Conservation (phyloP, 345 rosid genomes). For the Raphanus raphanistrum region DNA sequence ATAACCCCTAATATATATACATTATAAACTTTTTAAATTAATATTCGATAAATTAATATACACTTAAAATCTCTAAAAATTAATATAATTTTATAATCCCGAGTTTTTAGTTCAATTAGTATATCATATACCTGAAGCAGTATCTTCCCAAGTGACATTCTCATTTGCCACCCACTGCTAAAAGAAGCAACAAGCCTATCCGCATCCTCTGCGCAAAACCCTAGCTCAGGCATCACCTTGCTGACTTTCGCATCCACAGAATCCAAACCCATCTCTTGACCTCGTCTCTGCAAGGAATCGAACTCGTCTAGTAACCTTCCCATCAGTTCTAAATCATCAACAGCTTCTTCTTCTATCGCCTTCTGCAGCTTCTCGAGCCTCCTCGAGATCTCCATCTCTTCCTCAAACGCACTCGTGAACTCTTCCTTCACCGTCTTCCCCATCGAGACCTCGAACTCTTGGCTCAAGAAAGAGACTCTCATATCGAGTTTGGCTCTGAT, state of each 20-base stretch:
- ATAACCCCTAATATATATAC: too few species aligned
- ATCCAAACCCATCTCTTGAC: conserved; percentile 73
- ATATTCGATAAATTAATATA: too few species aligned
- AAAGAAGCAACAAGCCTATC: conserved; percentile 94
- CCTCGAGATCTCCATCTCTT: conserved; percentile 73
- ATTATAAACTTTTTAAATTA: too few species aligned
- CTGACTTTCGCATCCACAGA: conserved; percentile 77
- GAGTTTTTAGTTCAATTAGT: too few species aligned
- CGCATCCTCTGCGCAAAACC: conserved; percentile 72
- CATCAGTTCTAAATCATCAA: conserved; percentile 90
- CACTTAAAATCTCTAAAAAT: too few species aligned
- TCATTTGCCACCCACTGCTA: conserved; percentile 99
- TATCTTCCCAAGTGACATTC: conserved; percentile 97
- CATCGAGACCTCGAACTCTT: conserved; percentile 90
- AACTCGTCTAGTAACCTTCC: conserved; percentile 95
- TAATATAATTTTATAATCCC: too few species aligned
- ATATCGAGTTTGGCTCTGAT: conserved; percentile 69
- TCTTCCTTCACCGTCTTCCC: conserved; percentile 88
- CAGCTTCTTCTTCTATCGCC: conserved; percentile 65
- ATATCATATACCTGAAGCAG: conserved; percentile 66
- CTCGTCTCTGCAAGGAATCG: conserved; percentile 82
- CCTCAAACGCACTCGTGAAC: conserved; percentile 81
- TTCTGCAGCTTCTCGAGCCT: conserved; percentile 80
- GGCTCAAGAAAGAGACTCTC: conserved; percentile 81
- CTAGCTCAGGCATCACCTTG: conserved; percentile 92